These are phyloP conservation scores for Penicillium capsulatum DNA, from an alignment of 2,329 filamentous ascomycete genomes.

Conservation along the genomic window DNA sequence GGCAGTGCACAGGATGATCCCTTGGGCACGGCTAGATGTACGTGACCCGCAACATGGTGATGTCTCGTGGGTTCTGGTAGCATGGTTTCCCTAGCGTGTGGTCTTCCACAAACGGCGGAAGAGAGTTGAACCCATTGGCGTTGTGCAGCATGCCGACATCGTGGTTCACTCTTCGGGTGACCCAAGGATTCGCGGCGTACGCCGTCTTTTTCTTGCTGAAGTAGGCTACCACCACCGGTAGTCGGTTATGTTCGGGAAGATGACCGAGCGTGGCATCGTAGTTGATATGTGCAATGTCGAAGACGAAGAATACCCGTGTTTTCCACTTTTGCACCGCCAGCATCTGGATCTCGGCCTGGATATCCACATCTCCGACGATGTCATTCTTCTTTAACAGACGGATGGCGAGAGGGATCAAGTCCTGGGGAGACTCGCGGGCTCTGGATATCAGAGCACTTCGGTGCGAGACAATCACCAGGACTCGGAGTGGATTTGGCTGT, in stretches of 20 bases:
- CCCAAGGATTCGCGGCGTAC: slow-evolving; percentile 19
- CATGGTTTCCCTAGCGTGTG: slow-evolving; percentile 19
- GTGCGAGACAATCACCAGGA: slow-evolving; percentile 24
- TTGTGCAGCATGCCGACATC: slow-evolving; percentile 26
- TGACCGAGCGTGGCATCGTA: slow-evolving; percentile 23
- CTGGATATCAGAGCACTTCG: slow-evolving; percentile 16
- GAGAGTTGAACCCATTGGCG: slow-evolving; percentile 19
- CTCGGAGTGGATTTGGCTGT: slow-evolving; percentile 17
- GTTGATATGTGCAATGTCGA: slow-evolving; percentile 22
- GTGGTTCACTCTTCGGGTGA: slow-evolving; percentile 23
- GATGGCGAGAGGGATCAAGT: slow-evolving; percentile 19
- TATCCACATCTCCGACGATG: slow-evolving; percentile 3
- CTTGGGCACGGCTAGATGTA: slow-evolving; percentile 8
- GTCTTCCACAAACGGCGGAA: slow-evolving; percentile 24
- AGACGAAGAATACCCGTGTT: slow-evolving; percentile 25
- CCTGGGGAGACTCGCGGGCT: slow-evolving; percentile 17
- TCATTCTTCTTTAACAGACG: slow-evolving; percentile 15
- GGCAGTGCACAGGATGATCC: not conserved
- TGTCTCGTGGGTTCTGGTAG: slow-evolving; percentile 23
- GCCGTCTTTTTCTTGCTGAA: slow-evolving; percentile 23
- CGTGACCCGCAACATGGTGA: slow-evolving; percentile 18
- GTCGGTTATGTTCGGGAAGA: slow-evolving; percentile 25
- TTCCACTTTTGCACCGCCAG: slow-evolving; percentile 23
- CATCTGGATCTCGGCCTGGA: slow-evolving; percentile 11
- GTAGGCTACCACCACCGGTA: slow-evolving; percentile 22